Conservation (phyloP, 1,284 basidiomycete genomes). For the Apiotrichum veenhuisii region DNA sequence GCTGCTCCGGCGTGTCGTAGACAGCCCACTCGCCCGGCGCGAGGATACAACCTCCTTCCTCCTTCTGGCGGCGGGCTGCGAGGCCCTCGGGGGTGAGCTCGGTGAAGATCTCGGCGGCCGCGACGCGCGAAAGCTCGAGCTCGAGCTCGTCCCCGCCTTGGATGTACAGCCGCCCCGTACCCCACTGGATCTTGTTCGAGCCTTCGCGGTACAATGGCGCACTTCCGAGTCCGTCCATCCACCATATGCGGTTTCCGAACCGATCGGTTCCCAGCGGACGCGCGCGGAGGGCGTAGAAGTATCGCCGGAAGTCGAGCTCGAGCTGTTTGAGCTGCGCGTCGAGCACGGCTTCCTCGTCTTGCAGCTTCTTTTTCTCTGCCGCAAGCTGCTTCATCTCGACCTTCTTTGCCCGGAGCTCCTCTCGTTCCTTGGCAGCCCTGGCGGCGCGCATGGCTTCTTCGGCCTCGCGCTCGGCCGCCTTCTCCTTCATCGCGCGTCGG, state of each 20-base stretch:
- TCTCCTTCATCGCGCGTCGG: slow-evolving; percentile 44
- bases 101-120: slow-evolving; percentile 53
- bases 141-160: slow-evolving; percentile 83
- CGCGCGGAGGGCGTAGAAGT: slow-evolving; percentile 74
- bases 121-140: slow-evolving; percentile 54
- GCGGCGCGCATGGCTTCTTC: slow-evolving; percentile 62
- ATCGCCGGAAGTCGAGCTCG: slow-evolving; percentile 87
- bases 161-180: slow-evolving; percentile 81
- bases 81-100: slow-evolving; percentile 43
- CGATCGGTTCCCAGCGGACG: slow-evolving; percentile 86
- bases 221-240: slow-evolving; percentile 94
- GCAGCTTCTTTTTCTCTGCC: slow-evolving; percentile 68
- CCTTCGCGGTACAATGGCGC: slow-evolving; percentile 64
- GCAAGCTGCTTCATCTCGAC: slow-evolving; percentile 32
- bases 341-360: slow-evolving; percentile 79
- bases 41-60: slow-evolving; percentile 73
- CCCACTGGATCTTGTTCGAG: slow-evolving; percentile 64
- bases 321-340: slow-evolving; percentile 75
- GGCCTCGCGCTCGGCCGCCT: slow-evolving; percentile 45
- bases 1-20: slow-evolving; percentile 80
- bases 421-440: slow-evolving; percentile 51
- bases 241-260: slow-evolving; percentile 94
- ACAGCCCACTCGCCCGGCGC: slow-evolving; percentile 79
- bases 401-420: slow-evolving; percentile 34
- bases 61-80: slow-evolving; percentile 59